A percentile compares a stretch with the other conserved stretches of the same genome.
Evolutionary conservation across 2,329 filamentous ascomycete species (phyloP).

Genomic region (Triangularia verruculosa): DNA sequence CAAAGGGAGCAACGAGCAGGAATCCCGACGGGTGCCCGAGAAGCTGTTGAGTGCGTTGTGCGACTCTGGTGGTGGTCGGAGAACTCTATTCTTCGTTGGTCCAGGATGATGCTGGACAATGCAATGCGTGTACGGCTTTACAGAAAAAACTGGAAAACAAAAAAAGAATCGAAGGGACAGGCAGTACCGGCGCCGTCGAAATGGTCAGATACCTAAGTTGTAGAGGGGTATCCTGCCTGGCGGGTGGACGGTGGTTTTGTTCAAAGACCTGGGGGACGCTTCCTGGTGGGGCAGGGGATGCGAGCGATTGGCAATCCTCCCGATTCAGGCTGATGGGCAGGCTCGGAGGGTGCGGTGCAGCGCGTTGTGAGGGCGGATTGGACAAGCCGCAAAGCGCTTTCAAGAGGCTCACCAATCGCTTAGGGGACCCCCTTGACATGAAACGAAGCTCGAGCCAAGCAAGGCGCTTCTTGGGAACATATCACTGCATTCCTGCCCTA

Average conservation of each 20-base stretch:
- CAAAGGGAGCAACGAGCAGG: slow-evolving; percentile 1
- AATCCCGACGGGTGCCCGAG: slow-evolving; percentile 12
- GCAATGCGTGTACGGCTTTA: not conserved
- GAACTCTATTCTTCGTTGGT: not conserved
- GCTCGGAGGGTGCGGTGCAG: slow-evolving; percentile 12
- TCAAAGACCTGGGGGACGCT: not conserved
- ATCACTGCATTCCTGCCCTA: not conserved
- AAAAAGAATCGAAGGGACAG: slow-evolving; percentile 3
- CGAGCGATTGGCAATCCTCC: slow-evolving; percentile 2
- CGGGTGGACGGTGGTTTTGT: slow-evolving; percentile 5
- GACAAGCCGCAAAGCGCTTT: slow-evolving; percentile 16
- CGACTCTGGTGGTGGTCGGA: not conserved
- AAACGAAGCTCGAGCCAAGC: slow-evolving; percentile 28
- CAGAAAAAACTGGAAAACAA: not conserved
- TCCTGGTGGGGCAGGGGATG: slow-evolving; percentile 6
- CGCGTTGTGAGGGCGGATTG: slow-evolving; percentile 22
- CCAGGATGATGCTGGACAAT: not conserved
- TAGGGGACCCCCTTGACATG: slow-evolving; percentile 22
- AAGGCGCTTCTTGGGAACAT: slow-evolving; percentile 24
- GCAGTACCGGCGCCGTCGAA: slow-evolving; percentile 6
- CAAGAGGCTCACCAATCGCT: slow-evolving; percentile 26
- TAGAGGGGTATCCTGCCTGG: not conserved
- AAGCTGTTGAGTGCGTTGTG: slow-evolving; percentile 5
- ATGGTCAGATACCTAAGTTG: not conserved
- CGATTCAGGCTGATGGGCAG: slow-evolving; percentile 18